A percentile compares a stretch with the other conserved stretches of the same genome.
Evolutionary conservation across 1,284 basidiomycete genomes (phyloP).

Genomic region (Inonotus obliquus): DNA sequence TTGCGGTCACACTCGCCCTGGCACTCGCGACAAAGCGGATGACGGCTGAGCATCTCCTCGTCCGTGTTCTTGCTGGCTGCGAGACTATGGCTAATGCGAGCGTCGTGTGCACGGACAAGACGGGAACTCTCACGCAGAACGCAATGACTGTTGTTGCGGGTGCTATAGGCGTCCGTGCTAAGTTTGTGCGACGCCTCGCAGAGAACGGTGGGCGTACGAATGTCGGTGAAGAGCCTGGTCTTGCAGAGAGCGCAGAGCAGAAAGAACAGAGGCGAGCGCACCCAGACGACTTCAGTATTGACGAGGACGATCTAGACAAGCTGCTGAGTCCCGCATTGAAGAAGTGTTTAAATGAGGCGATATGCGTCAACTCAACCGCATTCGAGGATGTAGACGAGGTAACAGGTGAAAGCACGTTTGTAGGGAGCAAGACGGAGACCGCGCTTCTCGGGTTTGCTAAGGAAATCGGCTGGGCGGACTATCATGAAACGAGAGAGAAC

Average conservation of each 20-base stretch:
- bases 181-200: slow-evolving; percentile 81
- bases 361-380: slow-evolving; percentile 93
- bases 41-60: slow-evolving; percentile 91
- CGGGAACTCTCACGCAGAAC: slow-evolving; percentile 90
- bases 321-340: slow-evolving; percentile 39
- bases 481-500: slow-evolving; percentile 61
- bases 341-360: slow-evolving; percentile 78
- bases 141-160: slow-evolving; percentile 95
- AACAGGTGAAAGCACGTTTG: slow-evolving; percentile 61
- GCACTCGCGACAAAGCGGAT: slow-evolving; percentile 92
- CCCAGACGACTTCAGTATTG: slow-evolving; percentile 77
- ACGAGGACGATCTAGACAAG: slow-evolving; percentile 69
- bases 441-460: slow-evolving; percentile 88
- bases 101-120: slow-evolving; percentile 28
- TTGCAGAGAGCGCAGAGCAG: slow-evolving; percentile 1
- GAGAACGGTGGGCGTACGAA: slow-evolving; percentile 76
- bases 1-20: slow-evolving; percentile 44
- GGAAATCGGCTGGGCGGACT: slow-evolving; percentile 79
- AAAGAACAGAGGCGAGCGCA: neutral
- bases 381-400: slow-evolving; percentile 81
- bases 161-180: slow-evolving; percentile 88
- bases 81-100: slow-evolving; percentile 60
- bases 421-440: slow-evolving; percentile 96
- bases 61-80: slow-evolving; percentile 92
- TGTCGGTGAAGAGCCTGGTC: slow-evolving; percentile 36